These are phyloP conservation scores for Fusarium sp. DNA, from an alignment of 2,329 filamentous ascomycete genomes.

Conservation along the genomic window DNA sequence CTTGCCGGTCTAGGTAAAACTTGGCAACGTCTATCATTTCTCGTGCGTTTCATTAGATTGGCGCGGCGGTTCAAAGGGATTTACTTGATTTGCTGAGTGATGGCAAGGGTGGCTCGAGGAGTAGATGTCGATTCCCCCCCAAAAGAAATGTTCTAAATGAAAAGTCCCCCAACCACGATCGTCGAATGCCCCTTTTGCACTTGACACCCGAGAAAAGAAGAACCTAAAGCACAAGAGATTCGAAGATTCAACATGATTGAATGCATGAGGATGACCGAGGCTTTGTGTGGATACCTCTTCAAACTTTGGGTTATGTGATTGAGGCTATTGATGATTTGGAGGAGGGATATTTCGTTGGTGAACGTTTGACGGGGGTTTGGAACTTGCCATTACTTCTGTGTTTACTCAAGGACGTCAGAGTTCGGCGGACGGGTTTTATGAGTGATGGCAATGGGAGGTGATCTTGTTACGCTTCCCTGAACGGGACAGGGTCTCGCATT, in stretches of 20 bases:
- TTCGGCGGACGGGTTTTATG: constrained; percentile 41
- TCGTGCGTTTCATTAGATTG: constrained; percentile 67
- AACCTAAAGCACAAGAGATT: constrained; percentile 53
- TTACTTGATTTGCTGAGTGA: constrained; percentile 63
- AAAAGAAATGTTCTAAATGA: constrained; percentile 53
- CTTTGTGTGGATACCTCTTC: constrained; percentile 34
- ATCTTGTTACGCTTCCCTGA: constrained; percentile 49
- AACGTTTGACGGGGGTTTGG: constrained; percentile 24
- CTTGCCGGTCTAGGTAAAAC: constrained; percentile 49
- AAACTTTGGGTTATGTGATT: constrained; percentile 14
- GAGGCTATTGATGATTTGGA: constrained; percentile 12
- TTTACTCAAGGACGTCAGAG: constrained; percentile 47
- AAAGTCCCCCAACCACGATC: constrained; percentile 46
- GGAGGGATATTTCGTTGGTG: constrained; percentile 16
- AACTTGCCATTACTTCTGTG: constrained; percentile 13
- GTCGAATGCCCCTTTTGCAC: constrained; percentile 46
- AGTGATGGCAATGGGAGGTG: constrained; percentile 47
- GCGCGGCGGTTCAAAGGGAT: constrained; percentile 64
- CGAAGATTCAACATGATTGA: constrained; percentile 47
- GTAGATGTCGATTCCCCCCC: constrained; percentile 51
- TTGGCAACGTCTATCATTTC: constrained; percentile 60
- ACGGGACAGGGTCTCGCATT: constrained; percentile 52
- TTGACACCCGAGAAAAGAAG: constrained; percentile 44
- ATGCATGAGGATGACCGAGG: constrained; percentile 45
- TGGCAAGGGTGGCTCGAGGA: constrained; percentile 58